A percentile compares a stretch with the other conserved stretches of the same genome.
Conservation (phyloP, 768 basidiomycete genomes). For the Russula vinacea region DNA sequence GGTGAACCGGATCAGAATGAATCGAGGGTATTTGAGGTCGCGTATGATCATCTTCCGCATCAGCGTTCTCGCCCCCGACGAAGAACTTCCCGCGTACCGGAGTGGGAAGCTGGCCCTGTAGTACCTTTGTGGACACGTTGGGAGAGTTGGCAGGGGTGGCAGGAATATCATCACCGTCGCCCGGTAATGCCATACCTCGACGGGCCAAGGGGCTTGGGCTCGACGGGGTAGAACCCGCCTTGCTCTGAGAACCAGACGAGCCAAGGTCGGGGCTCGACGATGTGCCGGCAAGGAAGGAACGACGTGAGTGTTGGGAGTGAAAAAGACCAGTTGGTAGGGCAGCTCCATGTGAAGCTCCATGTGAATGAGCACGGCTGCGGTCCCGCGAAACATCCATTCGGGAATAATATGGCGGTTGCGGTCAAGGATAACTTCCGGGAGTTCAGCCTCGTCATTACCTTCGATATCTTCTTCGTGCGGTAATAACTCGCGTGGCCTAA, state of each 20-base stretch:
- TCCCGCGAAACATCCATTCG: slow-evolving; percentile 74
- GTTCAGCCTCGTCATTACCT: slow-evolving; percentile 59
- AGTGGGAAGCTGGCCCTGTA: slow-evolving; percentile 17
- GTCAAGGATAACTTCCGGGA: slow-evolving; percentile 92
- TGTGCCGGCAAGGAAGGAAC: slow-evolving; percentile 49
- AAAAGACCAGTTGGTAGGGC: slow-evolving; percentile 35
- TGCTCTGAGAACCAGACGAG: slow-evolving; percentile 28
- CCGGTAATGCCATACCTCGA: slow-evolving; percentile 40
- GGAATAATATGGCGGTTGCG: slow-evolving; percentile 96
- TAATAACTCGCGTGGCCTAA: background rate
- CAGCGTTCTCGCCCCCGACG: slow-evolving; percentile 24
- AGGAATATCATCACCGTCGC: slow-evolving; percentile 44
- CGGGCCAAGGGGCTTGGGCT: slow-evolving; percentile 43
- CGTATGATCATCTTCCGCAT: slow-evolving; percentile 35
- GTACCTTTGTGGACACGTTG: slow-evolving; percentile 28
- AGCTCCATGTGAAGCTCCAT: slow-evolving; percentile 30
- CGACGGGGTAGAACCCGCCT: slow-evolving; percentile 26
- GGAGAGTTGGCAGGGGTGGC: slow-evolving; percentile 50
- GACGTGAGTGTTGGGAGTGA: slow-evolving; percentile 40
- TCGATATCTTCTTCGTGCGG: slow-evolving; percentile 43
- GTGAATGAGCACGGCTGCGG: slow-evolving; percentile 47
- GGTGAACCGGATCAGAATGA: slow-evolving; percentile 32
- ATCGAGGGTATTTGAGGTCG: slow-evolving; percentile 42
- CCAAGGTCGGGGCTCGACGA: slow-evolving; percentile 72
- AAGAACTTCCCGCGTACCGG: slow-evolving; percentile 18